phyloP scores from a whole-genome alignment of 306 rosid species.

The Rosa chinensis region DNA sequence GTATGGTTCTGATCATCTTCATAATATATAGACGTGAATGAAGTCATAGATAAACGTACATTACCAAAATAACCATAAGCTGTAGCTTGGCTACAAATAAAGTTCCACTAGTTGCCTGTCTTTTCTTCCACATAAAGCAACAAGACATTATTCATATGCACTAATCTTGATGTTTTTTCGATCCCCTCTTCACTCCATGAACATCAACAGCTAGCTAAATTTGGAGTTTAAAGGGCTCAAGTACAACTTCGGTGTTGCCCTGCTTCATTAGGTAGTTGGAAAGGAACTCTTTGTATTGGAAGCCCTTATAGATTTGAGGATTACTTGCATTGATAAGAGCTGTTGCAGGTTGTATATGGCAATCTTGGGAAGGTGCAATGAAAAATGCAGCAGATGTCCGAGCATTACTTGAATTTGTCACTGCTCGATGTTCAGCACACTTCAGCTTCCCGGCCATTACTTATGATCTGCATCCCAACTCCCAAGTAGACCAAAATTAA shows the following conservation, averaged over 20 bases:
- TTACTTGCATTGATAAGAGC: conserved; percentile 14
- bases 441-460: conserved; percentile 6
- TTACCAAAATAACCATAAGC: too few species aligned
- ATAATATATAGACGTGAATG: too few species aligned
- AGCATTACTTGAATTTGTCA: conserved; percentile 2
- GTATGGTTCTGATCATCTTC: too few species aligned
- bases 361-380: not conserved
- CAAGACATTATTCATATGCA: too few species aligned
- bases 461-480: not conserved
- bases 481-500: not conserved
- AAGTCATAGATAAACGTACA: too few species aligned
- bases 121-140: too few species aligned
- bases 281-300: not conserved
- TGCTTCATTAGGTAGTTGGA: not conserved
- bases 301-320: conserved; percentile 6
- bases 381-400: conserved; percentile 15
- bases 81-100: too few species aligned
- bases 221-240: conserved; percentile 6
- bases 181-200: not conserved
- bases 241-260: not conserved
- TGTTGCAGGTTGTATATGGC: not conserved
- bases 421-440: not conserved
- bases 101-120: too few species aligned
- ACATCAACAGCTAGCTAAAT: not conserved
- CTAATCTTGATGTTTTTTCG: too few species aligned